Evolutionary conservation across 2,329 filamentous ascomycete genomes (phyloP).

Genomic region (Geosmithia putterillii): DNA sequence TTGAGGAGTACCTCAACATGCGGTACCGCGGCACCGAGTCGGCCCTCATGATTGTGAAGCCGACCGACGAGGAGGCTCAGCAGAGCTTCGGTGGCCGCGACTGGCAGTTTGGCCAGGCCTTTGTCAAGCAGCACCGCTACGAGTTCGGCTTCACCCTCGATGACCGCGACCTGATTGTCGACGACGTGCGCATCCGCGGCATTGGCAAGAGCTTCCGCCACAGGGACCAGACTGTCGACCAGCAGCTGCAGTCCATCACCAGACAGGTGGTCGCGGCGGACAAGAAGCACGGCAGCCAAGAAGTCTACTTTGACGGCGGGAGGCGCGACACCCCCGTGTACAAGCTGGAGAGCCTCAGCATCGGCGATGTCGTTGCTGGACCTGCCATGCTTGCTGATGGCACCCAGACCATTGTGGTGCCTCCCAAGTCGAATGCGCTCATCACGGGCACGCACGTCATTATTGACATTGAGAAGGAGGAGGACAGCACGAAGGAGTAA

Average conservation of each 20-base stretch:
- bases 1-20: constrained; percentile 92
- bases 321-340: constrained; percentile 70
- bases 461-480: constrained; percentile 66
- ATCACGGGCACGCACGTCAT: constrained; percentile 80
- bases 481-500: constrained; percentile 27
- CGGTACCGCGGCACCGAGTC: constrained; percentile 84
- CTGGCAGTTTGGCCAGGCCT: constrained; percentile 77
- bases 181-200: constrained; percentile 77
- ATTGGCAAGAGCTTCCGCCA: constrained; percentile 82
- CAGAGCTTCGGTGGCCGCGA: constrained; percentile 49
- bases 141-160: constrained; percentile 85
- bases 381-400: constrained; percentile 81
- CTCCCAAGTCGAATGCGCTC: constrained; percentile 63
- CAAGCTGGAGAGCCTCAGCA: constrained; percentile 60
- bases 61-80: constrained; percentile 47
- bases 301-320: constrained; percentile 79
- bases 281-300: constrained; percentile 52
- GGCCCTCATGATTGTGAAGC: constrained; percentile 78
- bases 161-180: constrained; percentile 78
- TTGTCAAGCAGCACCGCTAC: constrained; percentile 77
- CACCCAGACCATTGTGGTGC: constrained; percentile 85
- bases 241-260: constrained; percentile 63
- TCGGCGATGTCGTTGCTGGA: constrained; percentile 63
- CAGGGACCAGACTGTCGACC: constrained; percentile 69
- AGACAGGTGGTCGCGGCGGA: constrained; percentile 40